These are phyloP conservation scores for Castanea mollissima DNA, from an alignment of 306 rosid species.

Conservation along the genomic window DNA sequence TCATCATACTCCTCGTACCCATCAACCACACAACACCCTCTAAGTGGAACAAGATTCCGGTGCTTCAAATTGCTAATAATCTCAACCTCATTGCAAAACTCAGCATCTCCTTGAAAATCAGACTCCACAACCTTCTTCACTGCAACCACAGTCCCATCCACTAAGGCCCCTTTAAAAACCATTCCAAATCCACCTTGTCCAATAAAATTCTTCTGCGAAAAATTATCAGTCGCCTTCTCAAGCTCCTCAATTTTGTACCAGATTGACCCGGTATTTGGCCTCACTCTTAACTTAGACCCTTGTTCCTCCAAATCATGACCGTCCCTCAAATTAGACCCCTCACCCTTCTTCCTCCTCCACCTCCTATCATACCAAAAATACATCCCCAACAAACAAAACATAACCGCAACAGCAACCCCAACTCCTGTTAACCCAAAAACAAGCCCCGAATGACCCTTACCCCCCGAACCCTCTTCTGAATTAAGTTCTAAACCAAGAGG, in stretches of 20 bases:
- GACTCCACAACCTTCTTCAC: conserved; percentile 79
- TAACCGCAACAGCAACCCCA: conserved; percentile 54
- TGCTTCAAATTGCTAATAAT: conserved; percentile 90
- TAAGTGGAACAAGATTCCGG: conserved; percentile 78
- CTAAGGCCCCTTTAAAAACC: conserved; percentile 70
- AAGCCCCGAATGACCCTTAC: conserved; percentile 47
- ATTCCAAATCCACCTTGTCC: conserved; percentile 95
- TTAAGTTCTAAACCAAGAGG: conserved; percentile 46
- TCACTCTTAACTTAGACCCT: conserved; percentile 62
- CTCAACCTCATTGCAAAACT: conserved; percentile 95
- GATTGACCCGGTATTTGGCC: conserved; percentile 84
- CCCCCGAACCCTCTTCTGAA: conserved; percentile 32
- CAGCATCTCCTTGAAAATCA: conserved; percentile 79
- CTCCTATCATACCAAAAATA: conserved; percentile 66
- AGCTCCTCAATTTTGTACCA: conserved; percentile 89
- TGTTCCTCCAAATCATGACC: conserved; percentile 62
- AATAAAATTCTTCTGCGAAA: conserved; percentile 72
- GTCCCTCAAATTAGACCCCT: conserved; percentile 24
- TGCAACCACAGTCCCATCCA: conserved; percentile 78
- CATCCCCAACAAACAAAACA: conserved; percentile 55
- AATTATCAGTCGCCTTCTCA: conserved; percentile 75
- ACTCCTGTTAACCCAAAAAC: conserved; percentile 79
- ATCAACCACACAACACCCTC: conserved; percentile 90
- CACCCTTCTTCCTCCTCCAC: conserved; percentile 34
- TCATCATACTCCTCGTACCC: conserved; percentile 42